phyloP scores from a whole-genome alignment of 345 rosid species.

The Gossypium anomalum region DNA sequence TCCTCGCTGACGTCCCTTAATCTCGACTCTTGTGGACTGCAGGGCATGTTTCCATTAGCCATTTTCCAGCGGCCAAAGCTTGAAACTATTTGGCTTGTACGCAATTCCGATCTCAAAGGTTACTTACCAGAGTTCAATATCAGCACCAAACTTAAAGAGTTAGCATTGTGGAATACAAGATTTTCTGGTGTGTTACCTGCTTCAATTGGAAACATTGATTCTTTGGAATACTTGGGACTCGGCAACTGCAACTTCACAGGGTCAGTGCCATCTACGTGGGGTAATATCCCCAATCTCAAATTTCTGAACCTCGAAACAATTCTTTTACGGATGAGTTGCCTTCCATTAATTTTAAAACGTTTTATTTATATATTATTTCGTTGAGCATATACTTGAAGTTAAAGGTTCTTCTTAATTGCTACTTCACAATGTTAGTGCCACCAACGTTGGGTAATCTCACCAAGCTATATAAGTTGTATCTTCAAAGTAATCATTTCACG shows the following conservation, averaged over 20 bases:
- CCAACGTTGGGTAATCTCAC: constrained; percentile 22
- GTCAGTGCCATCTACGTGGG: neutral
- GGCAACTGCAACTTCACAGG: constrained; percentile 10
- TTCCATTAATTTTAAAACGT: neutral
- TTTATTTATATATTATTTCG: no score
- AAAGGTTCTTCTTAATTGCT: neutral
- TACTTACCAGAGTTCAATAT: constrained; percentile 22
- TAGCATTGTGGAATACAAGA: neutral
- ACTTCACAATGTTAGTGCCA: constrained; percentile 18
- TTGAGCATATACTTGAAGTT: neutral
- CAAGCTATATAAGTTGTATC: neutral
- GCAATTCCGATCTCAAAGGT: constrained; percentile 5
- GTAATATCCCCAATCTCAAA: neutral
- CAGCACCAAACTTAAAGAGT: neutral
- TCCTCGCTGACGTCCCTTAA: neutral
- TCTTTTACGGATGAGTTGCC: neutral
- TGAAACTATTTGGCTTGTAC: neutral
- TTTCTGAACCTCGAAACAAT: neutral
- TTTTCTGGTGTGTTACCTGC: constrained; percentile 15
- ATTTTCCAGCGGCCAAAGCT: constrained; percentile 11
- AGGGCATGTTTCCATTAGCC: neutral
- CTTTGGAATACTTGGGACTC: neutral
- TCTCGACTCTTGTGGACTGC: neutral
- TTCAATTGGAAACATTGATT: constrained; percentile 14
- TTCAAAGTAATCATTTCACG: accelerated